These are phyloP conservation scores for Capniomyces stellatus DNA, from an alignment of 371 early-diverging fungal species.

Conservation along the genomic window DNA sequence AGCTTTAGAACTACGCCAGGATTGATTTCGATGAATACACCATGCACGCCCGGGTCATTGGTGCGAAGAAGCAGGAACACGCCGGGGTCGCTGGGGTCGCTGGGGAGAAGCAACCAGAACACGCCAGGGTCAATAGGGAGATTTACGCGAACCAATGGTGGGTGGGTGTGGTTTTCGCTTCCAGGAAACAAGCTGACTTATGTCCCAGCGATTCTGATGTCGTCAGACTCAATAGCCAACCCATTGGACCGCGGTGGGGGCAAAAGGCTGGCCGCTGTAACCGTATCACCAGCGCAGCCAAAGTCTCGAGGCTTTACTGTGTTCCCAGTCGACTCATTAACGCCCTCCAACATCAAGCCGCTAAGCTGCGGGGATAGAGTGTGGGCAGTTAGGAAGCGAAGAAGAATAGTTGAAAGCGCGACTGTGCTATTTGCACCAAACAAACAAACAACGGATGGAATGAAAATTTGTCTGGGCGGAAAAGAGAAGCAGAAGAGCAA, in stretches of 20 bases:
- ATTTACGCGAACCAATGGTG: not conserved
- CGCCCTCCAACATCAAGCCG: not conserved
- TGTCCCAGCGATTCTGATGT: not conserved
- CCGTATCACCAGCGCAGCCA: not conserved
- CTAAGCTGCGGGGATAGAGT: not conserved
- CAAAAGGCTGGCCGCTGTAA: not conserved
- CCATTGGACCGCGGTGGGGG: no score
- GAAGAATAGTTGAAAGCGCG: not conserved
- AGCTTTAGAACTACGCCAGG: no score
- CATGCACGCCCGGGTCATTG: no score
- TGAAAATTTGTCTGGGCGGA: not conserved
- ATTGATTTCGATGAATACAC: no score
- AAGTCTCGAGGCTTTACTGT: not conserved
- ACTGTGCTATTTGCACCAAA: not conserved
- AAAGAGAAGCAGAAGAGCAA: not conserved
- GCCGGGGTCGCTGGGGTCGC: no score
- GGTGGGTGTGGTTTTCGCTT: not conserved
- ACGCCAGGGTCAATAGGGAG: not conserved
- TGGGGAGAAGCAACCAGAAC: no score
- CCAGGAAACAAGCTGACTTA: not conserved
- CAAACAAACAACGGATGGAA: not conserved
- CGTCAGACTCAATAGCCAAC: no score
- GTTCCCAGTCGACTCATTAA: not conserved
- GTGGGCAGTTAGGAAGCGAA: not conserved
- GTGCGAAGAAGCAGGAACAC: no score